phyloP scores from a whole-genome alignment of 495 filamentous ascomycete species.

The Xylaria bambusicola region DNA sequence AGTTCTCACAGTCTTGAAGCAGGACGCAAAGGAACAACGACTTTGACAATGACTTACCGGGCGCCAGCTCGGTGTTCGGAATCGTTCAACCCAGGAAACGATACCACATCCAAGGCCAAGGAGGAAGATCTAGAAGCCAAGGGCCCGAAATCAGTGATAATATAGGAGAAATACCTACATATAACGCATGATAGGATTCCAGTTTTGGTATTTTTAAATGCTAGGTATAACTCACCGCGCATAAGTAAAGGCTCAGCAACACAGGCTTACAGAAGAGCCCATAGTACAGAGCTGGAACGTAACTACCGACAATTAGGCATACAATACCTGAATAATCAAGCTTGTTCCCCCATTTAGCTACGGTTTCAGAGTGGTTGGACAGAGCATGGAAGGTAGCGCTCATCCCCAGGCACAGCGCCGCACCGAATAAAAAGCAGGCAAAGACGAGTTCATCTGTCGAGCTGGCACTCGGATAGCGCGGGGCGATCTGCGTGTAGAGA shows the following conservation, averaged over 20 bases:
- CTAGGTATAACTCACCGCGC: conserved; percentile 65
- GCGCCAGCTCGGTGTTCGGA: conserved; percentile 66
- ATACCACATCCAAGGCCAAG: conserved; percentile 72
- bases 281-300: conserved; percentile 84
- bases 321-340: conserved; percentile 94
- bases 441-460: conserved; percentile 69
- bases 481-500: conserved; percentile 47
- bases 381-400: conserved; percentile 67
- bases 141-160: background rate
- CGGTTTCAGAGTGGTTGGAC: conserved; percentile 43
- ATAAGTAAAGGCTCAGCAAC: conserved; percentile 69
- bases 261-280: conserved; percentile 70
- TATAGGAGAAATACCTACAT: no score
- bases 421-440: conserved; percentile 76
- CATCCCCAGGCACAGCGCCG: conserved; percentile 78
- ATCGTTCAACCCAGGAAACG: conserved; percentile 75
- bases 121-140: conserved; percentile 62
- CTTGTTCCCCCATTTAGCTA: conserved; percentile 53
- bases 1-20: no score
- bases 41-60: background rate
- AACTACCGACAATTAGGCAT: conserved; percentile 82
- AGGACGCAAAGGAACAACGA: no score
- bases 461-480: conserved; percentile 65
- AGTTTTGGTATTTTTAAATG: no score
- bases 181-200: background rate